These are phyloP conservation scores for Penicillium sclerotiorum DNA, from an alignment of 2,329 filamentous ascomycete species.

Conservation along the genomic window DNA sequence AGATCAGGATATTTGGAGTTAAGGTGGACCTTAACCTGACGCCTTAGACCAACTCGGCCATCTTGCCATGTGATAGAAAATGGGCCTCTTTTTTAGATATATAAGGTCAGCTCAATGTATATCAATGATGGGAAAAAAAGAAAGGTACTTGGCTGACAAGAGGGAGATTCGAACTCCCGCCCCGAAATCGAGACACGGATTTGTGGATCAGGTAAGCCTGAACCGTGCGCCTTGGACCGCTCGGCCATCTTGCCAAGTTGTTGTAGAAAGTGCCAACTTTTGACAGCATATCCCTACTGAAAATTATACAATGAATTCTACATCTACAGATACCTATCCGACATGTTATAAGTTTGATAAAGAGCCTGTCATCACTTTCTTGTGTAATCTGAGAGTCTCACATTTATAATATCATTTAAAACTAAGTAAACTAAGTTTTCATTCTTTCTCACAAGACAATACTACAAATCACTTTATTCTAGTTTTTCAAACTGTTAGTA, in stretches of 20 bases:
- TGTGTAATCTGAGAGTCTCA: no score
- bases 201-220: constrained; percentile 32
- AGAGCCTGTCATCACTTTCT: no score
- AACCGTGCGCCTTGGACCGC: constrained; percentile 41
- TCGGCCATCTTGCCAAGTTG: constrained; percentile 37
- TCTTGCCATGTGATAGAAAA: constrained; percentile 23
- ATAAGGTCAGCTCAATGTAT: no score
- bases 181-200: constrained; percentile 25
- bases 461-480: no score
- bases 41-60: constrained; percentile 38
- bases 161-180: constrained; percentile 27
- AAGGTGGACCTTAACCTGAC: constrained; percentile 33
- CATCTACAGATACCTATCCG: no score
- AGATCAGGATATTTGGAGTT: constrained; percentile 14
- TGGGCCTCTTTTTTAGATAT: not conserved
- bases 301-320: no score
- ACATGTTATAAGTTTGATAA: no score
- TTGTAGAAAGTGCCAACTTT: not conserved
- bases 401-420: no score
- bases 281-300: not conserved
- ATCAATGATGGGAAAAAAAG: constrained; percentile 1
- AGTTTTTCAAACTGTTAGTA: no score
- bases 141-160: constrained; percentile 24
- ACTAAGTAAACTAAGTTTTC: no score
- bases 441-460: no score